Evolutionary conservation across 352 stramenopile species (phyloP).

Genomic region (Halophytophthora polymorphica): DNA sequence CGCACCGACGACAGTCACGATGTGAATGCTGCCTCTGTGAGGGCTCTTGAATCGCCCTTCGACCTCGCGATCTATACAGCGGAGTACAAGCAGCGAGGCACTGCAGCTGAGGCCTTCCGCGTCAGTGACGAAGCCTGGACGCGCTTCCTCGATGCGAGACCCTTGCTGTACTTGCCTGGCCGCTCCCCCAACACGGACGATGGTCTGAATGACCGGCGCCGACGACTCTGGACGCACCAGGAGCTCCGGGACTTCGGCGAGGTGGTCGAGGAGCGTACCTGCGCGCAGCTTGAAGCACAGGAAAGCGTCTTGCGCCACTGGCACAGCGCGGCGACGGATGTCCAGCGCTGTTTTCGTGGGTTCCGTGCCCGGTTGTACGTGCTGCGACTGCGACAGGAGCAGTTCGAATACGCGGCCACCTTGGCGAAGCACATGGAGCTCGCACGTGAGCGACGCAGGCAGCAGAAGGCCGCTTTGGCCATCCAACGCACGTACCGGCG

Average conservation of each 20-base stretch:
- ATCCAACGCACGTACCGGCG: slow-evolving; percentile 38
- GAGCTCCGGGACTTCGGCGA: slow-evolving; percentile 43
- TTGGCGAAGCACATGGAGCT: slow-evolving; percentile 20
- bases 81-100: slow-evolving; percentile 25
- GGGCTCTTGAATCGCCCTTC: slow-evolving; percentile 15
- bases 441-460: slow-evolving; percentile 15
- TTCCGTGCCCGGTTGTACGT: slow-evolving; percentile 34
- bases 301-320: slow-evolving; percentile 36
- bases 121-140: slow-evolving; percentile 29
- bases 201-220: slow-evolving; percentile 27
- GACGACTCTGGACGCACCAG: slow-evolving; percentile 42
- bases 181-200: slow-evolving; percentile 37
- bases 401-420: slow-evolving; percentile 25
- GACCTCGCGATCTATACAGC: slow-evolving; percentile 41
- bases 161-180: slow-evolving; percentile 50
- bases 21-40: neutral
- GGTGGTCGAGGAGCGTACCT: slow-evolving; percentile 32
- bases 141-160: slow-evolving; percentile 24
- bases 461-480: slow-evolving; percentile 18
- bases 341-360: slow-evolving; percentile 40
- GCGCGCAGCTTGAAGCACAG: slow-evolving; percentile 32
- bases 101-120: slow-evolving; percentile 10
- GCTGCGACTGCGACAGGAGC: slow-evolving; percentile 18
- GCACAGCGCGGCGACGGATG: slow-evolving; percentile 29
- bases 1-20: neutral